Base-by-base conservation (phyloP, 2,329 filamentous ascomycete genomes). In the Pseudocercospora fijiensis region DNA sequence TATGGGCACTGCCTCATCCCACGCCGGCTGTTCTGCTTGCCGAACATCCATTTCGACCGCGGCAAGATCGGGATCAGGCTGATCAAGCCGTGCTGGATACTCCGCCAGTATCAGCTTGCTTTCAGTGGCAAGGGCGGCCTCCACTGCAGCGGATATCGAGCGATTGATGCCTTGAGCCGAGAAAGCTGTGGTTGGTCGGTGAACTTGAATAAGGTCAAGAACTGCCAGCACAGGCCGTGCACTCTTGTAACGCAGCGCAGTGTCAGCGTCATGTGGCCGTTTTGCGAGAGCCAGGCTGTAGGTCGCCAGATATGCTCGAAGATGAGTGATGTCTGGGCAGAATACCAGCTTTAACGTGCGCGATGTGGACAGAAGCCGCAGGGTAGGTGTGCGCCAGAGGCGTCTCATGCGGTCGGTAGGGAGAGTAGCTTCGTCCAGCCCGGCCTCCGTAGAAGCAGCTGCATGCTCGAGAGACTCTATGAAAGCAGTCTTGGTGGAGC, bases 261-360 rank as follows among this genome's bases (percentile, higher is more conserved):
- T 64, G 28, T 63, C 61, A 22, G 20, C 18, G 37, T 57, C 59
- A n/a, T 20, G 22, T 24, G 52, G 27, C 22, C 60, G 62, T 16
- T 60, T 58, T 5, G 62, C 26, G 30, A 67, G 60, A 8, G 61
- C 66, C 18, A 56, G 58, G 56, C 58, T 64, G 61, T 68, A 67
- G 24, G 53, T 63, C 11, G 71, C 67, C 9, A 97, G 82, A 71
- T 89, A 91, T 37, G 91, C 91, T 60, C 91, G 88, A 6, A 96
- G 84, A 75, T 90, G 88, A 22, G 90, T 87, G 60, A 95, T 83
- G 2, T 89, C 91, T 0, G 91, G 87, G 60, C 87, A 85, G 77
- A 96, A 97, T 37, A 86, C 79, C 8, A 93, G 76, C 60, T 85
- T 86, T 66, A 96, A 84, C 70, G 88, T 86, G 28, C 86, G 85